Percentiles rank a stretch among this genome's conserved stretches.
Evolutionary conservation across 2,329 filamentous ascomycete genomes (phyloP).

Genomic region (Aspergillus sp.): DNA sequence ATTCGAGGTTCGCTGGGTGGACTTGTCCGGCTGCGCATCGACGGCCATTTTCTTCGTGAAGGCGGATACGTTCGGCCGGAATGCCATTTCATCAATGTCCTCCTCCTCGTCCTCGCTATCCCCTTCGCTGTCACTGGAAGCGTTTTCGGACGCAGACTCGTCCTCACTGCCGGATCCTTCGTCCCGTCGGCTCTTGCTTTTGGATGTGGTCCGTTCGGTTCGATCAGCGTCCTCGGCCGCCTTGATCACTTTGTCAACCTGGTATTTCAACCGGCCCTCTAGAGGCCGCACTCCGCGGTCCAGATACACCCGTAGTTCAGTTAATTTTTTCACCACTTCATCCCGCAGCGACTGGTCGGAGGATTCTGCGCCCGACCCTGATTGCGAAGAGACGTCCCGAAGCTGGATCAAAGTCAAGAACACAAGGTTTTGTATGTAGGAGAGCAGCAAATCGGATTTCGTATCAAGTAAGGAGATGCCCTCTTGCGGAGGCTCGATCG

Average conservation of each 20-base stretch:
- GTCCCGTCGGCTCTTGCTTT: slow-evolving; percentile 29
- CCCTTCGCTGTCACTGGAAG: slow-evolving; percentile 24
- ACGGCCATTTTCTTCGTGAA: slow-evolving; percentile 42
- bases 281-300: slow-evolving; percentile 89
- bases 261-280: slow-evolving; percentile 88
- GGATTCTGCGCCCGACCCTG: slow-evolving; percentile 30
- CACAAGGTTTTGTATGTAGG: slow-evolving; percentile 91
- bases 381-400: slow-evolving; percentile 50
- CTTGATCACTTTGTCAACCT: slow-evolving; percentile 90
- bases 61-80: slow-evolving; percentile 59
- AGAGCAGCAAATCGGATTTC: slow-evolving; percentile 96
- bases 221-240: slow-evolving; percentile 63
- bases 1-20: slow-evolving; percentile 28
- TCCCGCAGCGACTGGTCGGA: slow-evolving; percentile 53
- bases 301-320: slow-evolving; percentile 85
- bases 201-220: slow-evolving; percentile 26
- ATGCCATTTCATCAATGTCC: slow-evolving; percentile 59
- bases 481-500: slow-evolving; percentile 72
- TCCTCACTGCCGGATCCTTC: slow-evolving; percentile 28
- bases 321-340: slow-evolving; percentile 78
- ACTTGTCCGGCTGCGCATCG: slow-evolving; percentile 26
- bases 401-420: slow-evolving; percentile 83
- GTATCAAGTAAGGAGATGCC: slow-evolving; percentile 93
- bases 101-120: slow-evolving; percentile 38
- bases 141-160: slow-evolving; percentile 24